A percentile compares a stretch with the other conserved stretches of the same genome.
These are phyloP conservation scores for Colletotrichum sp. DNA, from an alignment of 2,329 filamentous ascomycete genomes.

Conservation along the genomic window DNA sequence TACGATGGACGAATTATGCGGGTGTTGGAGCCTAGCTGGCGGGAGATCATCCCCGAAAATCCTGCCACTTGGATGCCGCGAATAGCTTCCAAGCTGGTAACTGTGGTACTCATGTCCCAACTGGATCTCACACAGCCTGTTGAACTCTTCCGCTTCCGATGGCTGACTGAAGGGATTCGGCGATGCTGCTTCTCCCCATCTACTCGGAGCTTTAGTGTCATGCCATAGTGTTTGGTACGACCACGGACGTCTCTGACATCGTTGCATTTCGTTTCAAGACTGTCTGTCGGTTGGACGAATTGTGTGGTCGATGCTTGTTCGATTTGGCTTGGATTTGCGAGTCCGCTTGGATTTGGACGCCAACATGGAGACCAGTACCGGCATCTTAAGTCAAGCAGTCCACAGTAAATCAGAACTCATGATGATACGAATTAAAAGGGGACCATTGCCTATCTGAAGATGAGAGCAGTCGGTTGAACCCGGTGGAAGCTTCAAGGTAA, in stretches of 20 bases:
- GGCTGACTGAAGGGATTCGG: conserved; percentile 2
- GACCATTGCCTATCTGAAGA: neutral
- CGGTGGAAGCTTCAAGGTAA: neutral
- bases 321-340: too few species aligned
- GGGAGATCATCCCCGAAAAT: neutral
- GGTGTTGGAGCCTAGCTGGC: neutral
- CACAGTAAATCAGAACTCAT: neutral
- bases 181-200: neutral
- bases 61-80: neutral
- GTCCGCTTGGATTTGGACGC: neutral
- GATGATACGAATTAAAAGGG: neutral
- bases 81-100: conserved; percentile 7
- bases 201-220: neutral
- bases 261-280: neutral
- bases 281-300: neutral
- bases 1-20: neutral
- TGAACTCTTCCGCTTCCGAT: neutral
- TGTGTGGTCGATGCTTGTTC: neutral
- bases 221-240: neutral
- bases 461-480: neutral
- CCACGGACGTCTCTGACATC: neutral
- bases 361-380: neutral
- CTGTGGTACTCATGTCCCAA: neutral
- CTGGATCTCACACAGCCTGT: neutral
- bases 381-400: neutral